A percentile compares a stretch with the other conserved stretches of the same genome.
These are phyloP conservation scores for Botrytis porri DNA, from an alignment of 2,329 filamentous ascomycete species.

Conservation along the genomic window DNA sequence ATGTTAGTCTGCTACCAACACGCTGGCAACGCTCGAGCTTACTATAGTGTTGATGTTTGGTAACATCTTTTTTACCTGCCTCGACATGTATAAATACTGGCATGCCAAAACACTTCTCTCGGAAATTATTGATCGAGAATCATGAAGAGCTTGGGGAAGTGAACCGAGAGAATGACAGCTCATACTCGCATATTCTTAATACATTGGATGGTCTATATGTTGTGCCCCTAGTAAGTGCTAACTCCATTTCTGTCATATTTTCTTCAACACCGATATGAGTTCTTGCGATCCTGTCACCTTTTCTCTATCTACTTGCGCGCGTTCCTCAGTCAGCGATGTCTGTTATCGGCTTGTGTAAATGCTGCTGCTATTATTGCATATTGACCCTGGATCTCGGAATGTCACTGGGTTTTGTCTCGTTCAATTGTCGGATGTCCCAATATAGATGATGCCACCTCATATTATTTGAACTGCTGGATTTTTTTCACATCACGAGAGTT, in stretches of 20 bases:
- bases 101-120: background rate
- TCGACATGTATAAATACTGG: background rate
- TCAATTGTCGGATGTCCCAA: background rate
- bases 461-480: background rate
- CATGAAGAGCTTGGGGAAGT: background rate
- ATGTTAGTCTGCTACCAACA: background rate
- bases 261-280: background rate
- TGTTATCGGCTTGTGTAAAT: background rate
- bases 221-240: background rate
- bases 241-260: slow-evolving; percentile 2
- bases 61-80: background rate
- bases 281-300: background rate
- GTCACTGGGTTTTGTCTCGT: background rate
- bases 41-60: background rate
- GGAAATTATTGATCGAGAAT: background rate
- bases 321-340: background rate
- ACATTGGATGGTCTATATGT: background rate
- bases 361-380: background rate
- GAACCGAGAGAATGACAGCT: slow-evolving; percentile 6
- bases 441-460: background rate
- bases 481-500: background rate
- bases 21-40: background rate
- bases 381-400: background rate
- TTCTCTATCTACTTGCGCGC: background rate
- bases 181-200: slow-evolving; percentile 1